Evolutionary conservation across 306 rosid species (phyloP).

Genomic region (Geum urbanum): DNA sequence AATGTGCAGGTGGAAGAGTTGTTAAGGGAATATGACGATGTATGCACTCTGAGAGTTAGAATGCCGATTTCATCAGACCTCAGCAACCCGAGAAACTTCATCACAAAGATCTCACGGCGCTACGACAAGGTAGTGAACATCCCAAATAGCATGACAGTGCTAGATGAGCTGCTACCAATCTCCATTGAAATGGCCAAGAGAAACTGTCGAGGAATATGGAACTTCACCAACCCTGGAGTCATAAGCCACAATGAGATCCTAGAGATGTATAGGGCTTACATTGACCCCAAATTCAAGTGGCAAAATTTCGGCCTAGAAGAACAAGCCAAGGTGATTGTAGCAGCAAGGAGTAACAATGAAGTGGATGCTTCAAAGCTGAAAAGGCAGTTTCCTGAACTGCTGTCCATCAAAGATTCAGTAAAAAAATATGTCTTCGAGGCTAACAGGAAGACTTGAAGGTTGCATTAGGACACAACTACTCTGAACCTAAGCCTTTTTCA

Average conservation of each 20-base stretch:
- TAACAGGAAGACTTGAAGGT: constrained; percentile 50
- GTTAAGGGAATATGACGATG: constrained; percentile 48
- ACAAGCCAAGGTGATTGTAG: constrained; percentile 65
- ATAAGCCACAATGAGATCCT: constrained; percentile 64
- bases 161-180: constrained; percentile 68
- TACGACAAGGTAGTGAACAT: constrained; percentile 66
- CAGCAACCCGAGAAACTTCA: constrained; percentile 69
- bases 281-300: constrained; percentile 59
- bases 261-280: constrained; percentile 53
- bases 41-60: constrained; percentile 61
- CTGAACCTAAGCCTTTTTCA: not conserved
- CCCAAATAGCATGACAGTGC: constrained; percentile 71
- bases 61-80: constrained; percentile 77
- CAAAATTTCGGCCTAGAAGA: constrained; percentile 53
- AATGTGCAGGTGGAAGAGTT: constrained; percentile 60
- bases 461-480: not conserved
- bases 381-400: constrained; percentile 49
- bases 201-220: constrained; percentile 62
- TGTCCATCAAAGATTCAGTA: constrained; percentile 55
- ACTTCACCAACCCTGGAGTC: constrained; percentile 77
- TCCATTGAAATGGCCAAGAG: constrained; percentile 70
- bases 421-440: constrained; percentile 60
- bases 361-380: constrained; percentile 65
- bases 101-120: constrained; percentile 56
- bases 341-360: constrained; percentile 67